Percentiles rank a stretch among this genome's conserved stretches.
Conservation (phyloP, 495 filamentous ascomycete species). For the Hypoxylon perforatum region DNA sequence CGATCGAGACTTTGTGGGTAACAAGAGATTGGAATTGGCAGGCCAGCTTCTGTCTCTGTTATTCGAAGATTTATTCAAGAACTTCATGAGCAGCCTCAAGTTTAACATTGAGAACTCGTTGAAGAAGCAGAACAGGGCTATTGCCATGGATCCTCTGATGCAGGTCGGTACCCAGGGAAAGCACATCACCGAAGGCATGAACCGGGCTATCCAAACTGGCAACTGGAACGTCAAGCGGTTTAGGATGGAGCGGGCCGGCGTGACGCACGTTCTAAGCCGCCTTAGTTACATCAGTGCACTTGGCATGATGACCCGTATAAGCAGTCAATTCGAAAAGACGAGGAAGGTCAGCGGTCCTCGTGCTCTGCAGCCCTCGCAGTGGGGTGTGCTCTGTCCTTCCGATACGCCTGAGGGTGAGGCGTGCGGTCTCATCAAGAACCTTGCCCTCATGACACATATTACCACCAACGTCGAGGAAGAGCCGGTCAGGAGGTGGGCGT, state of each 20-base stretch:
- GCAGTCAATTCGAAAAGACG: constrained; percentile 98
- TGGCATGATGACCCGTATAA: constrained; percentile 99
- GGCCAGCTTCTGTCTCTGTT: constrained; percentile 94
- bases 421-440: constrained; percentile 96
- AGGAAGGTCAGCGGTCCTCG: constrained; percentile 94
- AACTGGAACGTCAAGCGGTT: constrained; percentile 98
- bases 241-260: constrained; percentile 96
- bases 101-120: constrained; percentile 91
- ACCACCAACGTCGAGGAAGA: constrained; percentile 94
- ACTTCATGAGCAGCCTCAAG: constrained; percentile 87
- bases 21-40: constrained; percentile 93
- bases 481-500: constrained; percentile 82
- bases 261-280: constrained; percentile 95
- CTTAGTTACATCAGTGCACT: constrained; percentile 96
- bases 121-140: constrained; percentile 86
- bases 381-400: constrained; percentile 95
- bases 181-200: constrained; percentile 89
- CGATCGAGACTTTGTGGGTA: constrained; percentile 97
- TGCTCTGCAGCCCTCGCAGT: constrained; percentile 95
- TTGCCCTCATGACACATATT: constrained; percentile 99
- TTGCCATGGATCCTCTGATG: constrained; percentile 84
- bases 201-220: constrained; percentile 92
- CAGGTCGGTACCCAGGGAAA: constrained; percentile 80
- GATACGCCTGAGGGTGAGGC: constrained; percentile 99
- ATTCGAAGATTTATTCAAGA: constrained; percentile 98